A percentile compares a stretch with the other conserved stretches of the same genome.
Evolutionary conservation across 805 yeast genomes (phyloP).

Genomic region (Torulaspora microellipsoides): DNA sequence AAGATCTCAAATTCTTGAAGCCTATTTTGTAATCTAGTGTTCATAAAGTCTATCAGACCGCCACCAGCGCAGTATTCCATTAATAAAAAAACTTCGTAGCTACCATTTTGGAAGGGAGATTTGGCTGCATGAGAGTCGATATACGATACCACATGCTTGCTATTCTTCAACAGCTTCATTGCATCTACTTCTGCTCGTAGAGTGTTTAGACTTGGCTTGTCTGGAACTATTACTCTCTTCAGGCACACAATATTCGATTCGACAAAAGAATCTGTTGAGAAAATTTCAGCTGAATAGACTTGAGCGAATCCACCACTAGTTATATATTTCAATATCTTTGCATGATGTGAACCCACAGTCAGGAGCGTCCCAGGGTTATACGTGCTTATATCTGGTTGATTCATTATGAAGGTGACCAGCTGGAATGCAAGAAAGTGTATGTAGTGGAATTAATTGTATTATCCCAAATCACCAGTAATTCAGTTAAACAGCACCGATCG

Average conservation of each 20-base stretch:
- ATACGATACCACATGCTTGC: conserved; percentile 77
- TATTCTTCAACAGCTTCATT: conserved; percentile 82
- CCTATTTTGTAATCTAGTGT: conserved; percentile 60
- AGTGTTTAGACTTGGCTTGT: conserved; percentile 73
- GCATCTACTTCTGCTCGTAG: conserved; percentile 96
- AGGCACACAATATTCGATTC: conserved; percentile 66
- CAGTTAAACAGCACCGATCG: too few species aligned
- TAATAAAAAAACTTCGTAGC: conserved; percentile 69
- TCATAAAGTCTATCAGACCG: conserved; percentile 78
- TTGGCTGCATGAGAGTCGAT: conserved; percentile 94
- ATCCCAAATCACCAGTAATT: too few species aligned
- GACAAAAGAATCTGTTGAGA: conserved; percentile 49
- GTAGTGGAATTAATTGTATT: too few species aligned
- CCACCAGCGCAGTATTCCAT: conserved; percentile 78
- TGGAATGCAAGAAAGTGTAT: too few species aligned
- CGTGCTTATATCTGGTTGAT: conserved; percentile 54
- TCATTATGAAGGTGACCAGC: conserved; percentile 17
- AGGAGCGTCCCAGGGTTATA: conserved; percentile 72
- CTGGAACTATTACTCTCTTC: conserved; percentile 93
- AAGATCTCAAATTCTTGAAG: conserved; percentile 65
- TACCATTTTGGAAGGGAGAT: conserved; percentile 45
- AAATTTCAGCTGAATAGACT: conserved; percentile 74
- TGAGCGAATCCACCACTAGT: conserved; percentile 96
- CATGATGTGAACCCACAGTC: conserved; percentile 79
- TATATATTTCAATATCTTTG: conserved; percentile 62